A percentile compares a stretch with the other conserved stretches of the same genome.
Conservation (phyloP, 129 eudicot genomes). For the Lactuca saligna region DNA sequence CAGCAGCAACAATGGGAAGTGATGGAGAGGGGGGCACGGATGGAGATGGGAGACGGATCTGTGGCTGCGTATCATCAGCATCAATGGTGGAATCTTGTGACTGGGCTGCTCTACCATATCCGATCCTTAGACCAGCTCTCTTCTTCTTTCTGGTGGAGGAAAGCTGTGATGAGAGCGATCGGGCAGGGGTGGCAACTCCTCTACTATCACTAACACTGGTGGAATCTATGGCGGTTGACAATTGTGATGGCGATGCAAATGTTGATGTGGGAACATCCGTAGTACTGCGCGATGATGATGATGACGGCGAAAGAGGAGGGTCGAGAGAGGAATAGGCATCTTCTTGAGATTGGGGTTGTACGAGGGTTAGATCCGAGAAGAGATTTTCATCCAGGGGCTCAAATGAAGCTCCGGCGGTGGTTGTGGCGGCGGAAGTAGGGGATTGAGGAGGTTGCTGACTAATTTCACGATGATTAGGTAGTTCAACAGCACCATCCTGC, state of each 20-base stretch:
- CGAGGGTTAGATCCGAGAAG: conserved; percentile 68
- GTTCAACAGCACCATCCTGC: conserved; percentile 13
- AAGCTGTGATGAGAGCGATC: conserved; percentile 36
- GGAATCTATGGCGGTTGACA: conserved; percentile 3
- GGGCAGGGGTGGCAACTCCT: conserved; percentile 8
- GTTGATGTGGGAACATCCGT: conserved; percentile 14
- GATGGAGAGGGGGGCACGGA: background rate
- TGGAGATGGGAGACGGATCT: conserved; percentile 6
- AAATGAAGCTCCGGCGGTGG: conserved; percentile 29
- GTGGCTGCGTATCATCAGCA: conserved; percentile 8
- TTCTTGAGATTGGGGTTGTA: conserved; percentile 32
- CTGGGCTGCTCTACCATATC: conserved; percentile 52
- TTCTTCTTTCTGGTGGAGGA: conserved; percentile 58
- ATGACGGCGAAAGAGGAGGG: conserved; percentile 30
- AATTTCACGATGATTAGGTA: conserved; percentile 27
- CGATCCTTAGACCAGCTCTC: conserved; percentile 60
- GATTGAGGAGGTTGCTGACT: conserved; percentile 24
- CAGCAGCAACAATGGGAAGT: conserved; percentile 2
- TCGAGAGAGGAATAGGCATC: conserved; percentile 25
- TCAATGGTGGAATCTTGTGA: conserved; percentile 14
- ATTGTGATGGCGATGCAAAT: conserved; percentile 18
- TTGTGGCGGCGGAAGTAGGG: conserved; percentile 19
- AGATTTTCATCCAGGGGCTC: conserved; percentile 67
- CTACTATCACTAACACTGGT: background rate
- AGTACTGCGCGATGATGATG: conserved; percentile 31